Percentiles rank a stretch among this genome's conserved stretches.
Conservation (phyloP, 164 flowering plant genomes). For the Malania oleifera region DNA sequence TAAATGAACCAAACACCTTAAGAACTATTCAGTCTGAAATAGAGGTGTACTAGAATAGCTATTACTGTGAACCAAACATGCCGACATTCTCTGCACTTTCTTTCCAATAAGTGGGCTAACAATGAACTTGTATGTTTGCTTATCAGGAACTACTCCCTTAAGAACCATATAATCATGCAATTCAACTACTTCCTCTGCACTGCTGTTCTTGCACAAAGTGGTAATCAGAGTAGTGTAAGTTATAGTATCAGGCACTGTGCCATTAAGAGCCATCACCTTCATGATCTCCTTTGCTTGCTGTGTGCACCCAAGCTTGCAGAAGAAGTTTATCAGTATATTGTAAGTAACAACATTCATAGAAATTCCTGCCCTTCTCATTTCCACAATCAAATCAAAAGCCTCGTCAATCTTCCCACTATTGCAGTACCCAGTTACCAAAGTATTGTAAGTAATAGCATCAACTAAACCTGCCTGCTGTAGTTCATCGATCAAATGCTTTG, state of each 20-base stretch:
- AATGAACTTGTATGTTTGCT: slow-evolving; percentile 20
- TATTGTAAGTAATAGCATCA: slow-evolving; percentile 38
- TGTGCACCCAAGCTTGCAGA: slow-evolving; percentile 35
- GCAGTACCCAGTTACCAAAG: slow-evolving; percentile 33
- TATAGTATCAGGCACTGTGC: slow-evolving; percentile 31
- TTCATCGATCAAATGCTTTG: slow-evolving; percentile 19
- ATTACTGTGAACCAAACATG: too few species aligned
- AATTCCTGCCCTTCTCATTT: slow-evolving; percentile 22
- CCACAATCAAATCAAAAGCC: slow-evolving; percentile 23
- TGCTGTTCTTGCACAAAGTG: slow-evolving; percentile 18
- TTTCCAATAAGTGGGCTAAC: slow-evolving; percentile 23
- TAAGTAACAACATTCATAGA: slow-evolving; percentile 26
- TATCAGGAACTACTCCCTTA: slow-evolving; percentile 35
- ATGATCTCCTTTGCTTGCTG: slow-evolving; percentile 31
- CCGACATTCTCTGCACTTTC: too few species aligned
- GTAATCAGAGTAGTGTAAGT: slow-evolving; percentile 43
- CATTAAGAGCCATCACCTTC: slow-evolving; percentile 26
- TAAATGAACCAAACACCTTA: too few species aligned
- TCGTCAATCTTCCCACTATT: slow-evolving; percentile 24
- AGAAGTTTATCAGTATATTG: slow-evolving; percentile 30
- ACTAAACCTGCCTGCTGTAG: slow-evolving; percentile 12
- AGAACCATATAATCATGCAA: slow-evolving; percentile 45
- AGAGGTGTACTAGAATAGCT: too few species aligned
- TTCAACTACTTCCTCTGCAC: slow-evolving; percentile 30
- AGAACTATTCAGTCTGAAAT: too few species aligned